A percentile compares a stretch with the other conserved stretches of the same genome.
Conservation (phyloP, 2,329 filamentous ascomycete genomes). For the Tolypocladium amazonense region DNA sequence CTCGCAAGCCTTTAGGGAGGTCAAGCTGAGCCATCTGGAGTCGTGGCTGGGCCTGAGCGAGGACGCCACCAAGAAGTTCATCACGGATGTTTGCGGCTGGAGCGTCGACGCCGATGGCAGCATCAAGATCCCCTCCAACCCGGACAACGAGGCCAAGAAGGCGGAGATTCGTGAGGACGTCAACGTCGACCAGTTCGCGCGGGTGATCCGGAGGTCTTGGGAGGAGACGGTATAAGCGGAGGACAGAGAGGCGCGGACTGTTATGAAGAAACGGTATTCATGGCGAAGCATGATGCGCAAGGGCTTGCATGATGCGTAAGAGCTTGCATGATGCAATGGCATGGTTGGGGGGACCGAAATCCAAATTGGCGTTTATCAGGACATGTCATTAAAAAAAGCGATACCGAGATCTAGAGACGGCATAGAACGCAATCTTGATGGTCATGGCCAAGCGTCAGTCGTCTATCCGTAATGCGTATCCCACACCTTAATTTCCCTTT, state of each 20-base stretch:
- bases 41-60: constrained; percentile 65
- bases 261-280: background rate
- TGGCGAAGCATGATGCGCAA: constrained; percentile 17
- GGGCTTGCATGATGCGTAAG: constrained; percentile 17
- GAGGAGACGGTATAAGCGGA: constrained; percentile 47
- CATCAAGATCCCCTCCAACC: constrained; percentile 78
- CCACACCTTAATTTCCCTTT: constrained; percentile 19
- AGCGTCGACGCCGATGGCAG: constrained; percentile 54
- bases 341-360: constrained; percentile 14
- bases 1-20: constrained; percentile 67
- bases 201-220: constrained; percentile 75
- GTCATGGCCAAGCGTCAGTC: background rate
- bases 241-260: background rate
- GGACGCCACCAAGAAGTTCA: constrained; percentile 63
- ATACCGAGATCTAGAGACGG: constrained; percentile 19
- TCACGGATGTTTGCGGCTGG: constrained; percentile 81
- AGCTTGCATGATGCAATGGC: constrained; percentile 17
- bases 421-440: constrained; percentile 17
- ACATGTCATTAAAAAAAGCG: constrained; percentile 23
- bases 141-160: constrained; percentile 96
- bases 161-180: constrained; percentile 93
- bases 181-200: constrained; percentile 74
- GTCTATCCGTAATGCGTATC: constrained; percentile 7
- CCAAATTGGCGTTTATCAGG: constrained; percentile 23
- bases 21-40: constrained; percentile 57